phyloP scores from a whole-genome alignment of 257 asterid species.

The Eustoma russellianum region DNA sequence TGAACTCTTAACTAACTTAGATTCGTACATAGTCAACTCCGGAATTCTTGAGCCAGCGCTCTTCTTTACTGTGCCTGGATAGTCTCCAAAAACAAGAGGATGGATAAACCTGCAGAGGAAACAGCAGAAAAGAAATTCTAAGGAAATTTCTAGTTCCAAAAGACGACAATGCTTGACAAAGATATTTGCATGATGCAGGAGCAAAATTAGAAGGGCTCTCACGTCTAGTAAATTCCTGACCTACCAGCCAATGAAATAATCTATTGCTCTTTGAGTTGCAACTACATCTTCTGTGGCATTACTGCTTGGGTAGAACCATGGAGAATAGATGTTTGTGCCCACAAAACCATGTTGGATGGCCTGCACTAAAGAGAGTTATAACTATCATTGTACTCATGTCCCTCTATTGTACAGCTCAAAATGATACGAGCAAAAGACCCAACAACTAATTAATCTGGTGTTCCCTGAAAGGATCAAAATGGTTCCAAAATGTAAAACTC shows the following conservation, averaged over 20 bases:
- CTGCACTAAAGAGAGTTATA: constrained; percentile 1
- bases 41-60: constrained; percentile 42
- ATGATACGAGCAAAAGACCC: no score
- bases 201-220: no score
- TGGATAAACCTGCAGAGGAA: constrained; percentile 31
- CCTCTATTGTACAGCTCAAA: no score
- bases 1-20: constrained; percentile 42
- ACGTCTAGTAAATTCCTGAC: constrained; percentile 3
- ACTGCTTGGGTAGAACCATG: constrained; percentile 28
- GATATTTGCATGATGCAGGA: no score
- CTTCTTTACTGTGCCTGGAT: constrained; percentile 41
- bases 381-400: neutral
- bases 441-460: no score
- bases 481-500: no score
- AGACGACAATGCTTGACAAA: no score
- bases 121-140: neutral
- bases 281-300: constrained; percentile 31
- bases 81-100: constrained; percentile 50
- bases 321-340: constrained; percentile 33
- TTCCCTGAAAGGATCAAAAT: no score
- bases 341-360: constrained; percentile 32
- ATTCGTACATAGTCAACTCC: constrained; percentile 30
- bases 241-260: constrained; percentile 47
- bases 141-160: no score
- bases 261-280: constrained; percentile 38